Conservation (phyloP, 2,329 filamentous ascomycete genomes). For the Huntiella omanensis region DNA sequence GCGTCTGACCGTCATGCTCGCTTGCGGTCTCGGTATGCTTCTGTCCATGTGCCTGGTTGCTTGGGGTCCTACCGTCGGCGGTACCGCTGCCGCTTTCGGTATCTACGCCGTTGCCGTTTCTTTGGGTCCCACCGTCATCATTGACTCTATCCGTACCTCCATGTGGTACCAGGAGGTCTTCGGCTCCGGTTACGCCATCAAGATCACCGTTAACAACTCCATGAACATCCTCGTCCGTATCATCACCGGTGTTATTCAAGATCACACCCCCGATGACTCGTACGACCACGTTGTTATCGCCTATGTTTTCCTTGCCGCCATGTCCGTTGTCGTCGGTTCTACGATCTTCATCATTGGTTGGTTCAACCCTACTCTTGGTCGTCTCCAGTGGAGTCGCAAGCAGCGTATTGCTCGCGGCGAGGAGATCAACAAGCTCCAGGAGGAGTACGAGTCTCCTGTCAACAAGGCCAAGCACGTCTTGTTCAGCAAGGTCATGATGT, state of each 20-base stretch:
- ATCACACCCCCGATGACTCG: slow-evolving; percentile 30
- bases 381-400: slow-evolving; percentile 39
- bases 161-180: slow-evolving; percentile 43
- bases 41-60: slow-evolving; percentile 35
- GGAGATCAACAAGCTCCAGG: slow-evolving; percentile 24
- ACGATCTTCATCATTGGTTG: slow-evolving; percentile 22
- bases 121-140: slow-evolving; percentile 38
- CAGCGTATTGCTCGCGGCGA: slow-evolving; percentile 27
- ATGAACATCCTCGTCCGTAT: slow-evolving; percentile 43
- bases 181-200: slow-evolving; percentile 39
- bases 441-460: slow-evolving; percentile 20
- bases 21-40: slow-evolving; percentile 30
- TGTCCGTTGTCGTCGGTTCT: slow-evolving; percentile 26
- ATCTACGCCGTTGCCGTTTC: slow-evolving; percentile 37
- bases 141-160: slow-evolving; percentile 39
- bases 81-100: slow-evolving; percentile 39
- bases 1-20: slow-evolving; percentile 32
- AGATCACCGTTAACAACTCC: slow-evolving; percentile 43
- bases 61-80: slow-evolving; percentile 27
- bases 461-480: slow-evolving; percentile 20
- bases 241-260: slow-evolving; percentile 38
- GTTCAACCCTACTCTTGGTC: slow-evolving; percentile 23
- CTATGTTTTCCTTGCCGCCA: slow-evolving; percentile 33
- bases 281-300: slow-evolving; percentile 36
- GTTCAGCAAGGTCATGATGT: slow-evolving; percentile 26